phyloP scores from a whole-genome alignment of 2,329 filamentous ascomycete species.

The Exophiala bonariae region DNA sequence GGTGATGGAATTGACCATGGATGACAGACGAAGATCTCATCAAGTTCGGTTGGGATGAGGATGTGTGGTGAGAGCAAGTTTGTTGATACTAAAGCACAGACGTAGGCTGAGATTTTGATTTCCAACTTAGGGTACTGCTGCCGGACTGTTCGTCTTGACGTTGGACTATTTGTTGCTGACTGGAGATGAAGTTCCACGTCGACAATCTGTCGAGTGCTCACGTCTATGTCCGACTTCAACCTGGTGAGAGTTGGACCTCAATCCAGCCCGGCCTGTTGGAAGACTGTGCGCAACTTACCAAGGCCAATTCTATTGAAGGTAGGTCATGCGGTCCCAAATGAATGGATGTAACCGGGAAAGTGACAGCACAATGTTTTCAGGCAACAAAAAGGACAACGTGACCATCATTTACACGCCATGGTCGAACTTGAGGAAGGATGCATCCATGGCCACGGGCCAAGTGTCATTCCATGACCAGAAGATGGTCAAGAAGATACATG shows the following conservation, averaged over 20 bases:
- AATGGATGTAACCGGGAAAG: conserved; percentile 20
- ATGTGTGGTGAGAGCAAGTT: conserved; percentile 70
- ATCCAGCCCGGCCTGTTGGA: conserved; percentile 73
- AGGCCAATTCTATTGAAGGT: conserved; percentile 98
- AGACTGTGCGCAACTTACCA: conserved; percentile 95
- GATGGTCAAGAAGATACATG: conserved; percentile 77
- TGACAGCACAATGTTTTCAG: conserved; percentile 42
- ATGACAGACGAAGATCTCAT: conserved; percentile 91
- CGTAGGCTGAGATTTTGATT: conserved; percentile 9
- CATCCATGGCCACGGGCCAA: conserved; percentile 92
- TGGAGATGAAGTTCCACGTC: conserved; percentile 73
- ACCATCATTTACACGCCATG: conserved; percentile 97
- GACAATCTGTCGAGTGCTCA: conserved; percentile 97
- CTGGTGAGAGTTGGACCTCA: conserved; percentile 79
- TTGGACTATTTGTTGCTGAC: too few relatives aligned
- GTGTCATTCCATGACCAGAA: conserved; percentile 91
- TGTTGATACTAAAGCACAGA: not conserved
- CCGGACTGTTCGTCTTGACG: not conserved
- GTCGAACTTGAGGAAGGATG: conserved; percentile 93
- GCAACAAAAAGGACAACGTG: conserved; percentile 98
- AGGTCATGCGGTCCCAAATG: conserved; percentile 19
- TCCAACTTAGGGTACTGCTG: conserved; percentile 17
- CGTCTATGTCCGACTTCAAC: conserved; percentile 83
- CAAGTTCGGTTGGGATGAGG: conserved; percentile 88
- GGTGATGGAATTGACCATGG: conserved; percentile 1